phyloP scores from a whole-genome alignment of 75 land plant genomes.

The Pinus taeda region DNA sequence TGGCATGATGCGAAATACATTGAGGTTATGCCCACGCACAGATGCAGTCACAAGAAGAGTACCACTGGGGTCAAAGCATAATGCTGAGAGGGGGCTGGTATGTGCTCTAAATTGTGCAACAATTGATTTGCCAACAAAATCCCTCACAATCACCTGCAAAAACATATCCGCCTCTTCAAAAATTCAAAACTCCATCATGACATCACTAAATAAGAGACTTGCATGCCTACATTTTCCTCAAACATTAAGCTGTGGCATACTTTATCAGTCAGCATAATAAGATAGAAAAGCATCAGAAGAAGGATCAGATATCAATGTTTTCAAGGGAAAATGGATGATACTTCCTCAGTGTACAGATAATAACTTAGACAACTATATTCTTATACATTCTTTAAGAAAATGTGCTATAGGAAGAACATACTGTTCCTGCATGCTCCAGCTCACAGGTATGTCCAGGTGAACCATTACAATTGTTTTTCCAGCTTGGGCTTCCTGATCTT shows the following conservation, averaged over 20 bases:
- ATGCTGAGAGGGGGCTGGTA: constrained; percentile 84
- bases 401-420: constrained; percentile 19
- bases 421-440: constrained; percentile 81
- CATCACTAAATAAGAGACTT: constrained; percentile 71
- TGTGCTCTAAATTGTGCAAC: constrained; percentile 92
- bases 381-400: background rate
- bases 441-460: constrained; percentile 39
- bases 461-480: constrained; percentile 43
- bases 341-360: background rate
- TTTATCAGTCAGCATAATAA: background rate
- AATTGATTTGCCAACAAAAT: constrained; percentile 70
- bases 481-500: constrained; percentile 42
- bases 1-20: constrained; percentile 82
- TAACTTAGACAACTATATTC: background rate
- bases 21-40: constrained; percentile 89
- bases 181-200: constrained; percentile 85
- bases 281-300: background rate
- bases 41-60: constrained; percentile 97
- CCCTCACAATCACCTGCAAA: constrained; percentile 88
- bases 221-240: background rate
- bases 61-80: constrained; percentile 96
- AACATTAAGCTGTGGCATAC: background rate
- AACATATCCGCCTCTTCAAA: constrained; percentile 33
- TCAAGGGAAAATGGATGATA: background rate
- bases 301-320: background rate